A percentile compares a stretch with the other conserved stretches of the same genome.
These are phyloP conservation scores for Globisporangium camurandrum DNA, from an alignment of 352 stramenopile genomes.

Conservation along the genomic window DNA sequence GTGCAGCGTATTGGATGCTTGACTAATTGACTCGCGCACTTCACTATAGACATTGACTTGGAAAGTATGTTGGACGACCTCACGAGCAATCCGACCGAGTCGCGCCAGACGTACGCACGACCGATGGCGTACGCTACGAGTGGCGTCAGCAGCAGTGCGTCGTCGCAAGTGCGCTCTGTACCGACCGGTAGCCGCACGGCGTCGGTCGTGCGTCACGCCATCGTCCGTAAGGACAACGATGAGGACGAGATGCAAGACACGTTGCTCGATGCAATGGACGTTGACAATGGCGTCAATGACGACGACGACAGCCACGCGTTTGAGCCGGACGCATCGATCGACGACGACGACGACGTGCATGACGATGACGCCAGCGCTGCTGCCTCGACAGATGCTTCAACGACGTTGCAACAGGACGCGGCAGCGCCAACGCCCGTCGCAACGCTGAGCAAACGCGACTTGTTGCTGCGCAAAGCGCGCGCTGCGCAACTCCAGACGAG, in stretches of 20 bases:
- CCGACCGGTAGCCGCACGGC: too few species aligned
- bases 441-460: slow-evolving; percentile 60
- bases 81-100: slow-evolving; percentile 76
- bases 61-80: slow-evolving; percentile 83
- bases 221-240: neutral
- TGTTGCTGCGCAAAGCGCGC: slow-evolving; percentile 63
- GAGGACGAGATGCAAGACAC: neutral
- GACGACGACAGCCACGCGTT: slow-evolving; percentile 14
- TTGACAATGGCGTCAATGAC: slow-evolving; percentile 21
- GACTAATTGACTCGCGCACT: slow-evolving; percentile 1
- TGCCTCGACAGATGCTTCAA: too few species aligned
- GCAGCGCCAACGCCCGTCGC: slow-evolving; percentile 16
- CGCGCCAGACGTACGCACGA: slow-evolving; percentile 32
- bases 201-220: too few species aligned
- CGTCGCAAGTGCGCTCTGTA: too few species aligned
- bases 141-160: slow-evolving; percentile 16
- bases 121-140: slow-evolving; percentile 53
- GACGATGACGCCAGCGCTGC: slow-evolving; percentile 4
- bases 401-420: slow-evolving; percentile 14
- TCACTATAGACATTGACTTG: slow-evolving; percentile 83
- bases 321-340: slow-evolving; percentile 16
- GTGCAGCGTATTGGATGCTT: too few species aligned
- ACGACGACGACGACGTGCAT: slow-evolving; percentile 6
- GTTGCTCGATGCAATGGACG: neutral
- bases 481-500: slow-evolving; percentile 51